phyloP scores from a whole-genome alignment of 306 rosid species.

The Adenanthera pavonina region DNA sequence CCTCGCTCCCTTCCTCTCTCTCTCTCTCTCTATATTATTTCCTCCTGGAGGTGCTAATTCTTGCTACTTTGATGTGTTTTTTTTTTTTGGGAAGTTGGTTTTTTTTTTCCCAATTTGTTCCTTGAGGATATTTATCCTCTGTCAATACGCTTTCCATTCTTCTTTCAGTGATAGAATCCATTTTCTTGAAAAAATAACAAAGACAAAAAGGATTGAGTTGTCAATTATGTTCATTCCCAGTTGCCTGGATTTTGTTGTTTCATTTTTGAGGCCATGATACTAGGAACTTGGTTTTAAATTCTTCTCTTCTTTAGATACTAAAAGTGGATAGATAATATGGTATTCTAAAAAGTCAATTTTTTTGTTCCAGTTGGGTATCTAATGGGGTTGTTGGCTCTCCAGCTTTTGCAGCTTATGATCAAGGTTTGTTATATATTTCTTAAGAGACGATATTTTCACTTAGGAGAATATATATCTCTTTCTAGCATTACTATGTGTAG shows the following conservation, averaged over 20 bases:
- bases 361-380: slow-evolving; percentile 84
- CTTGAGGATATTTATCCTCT: background rate
- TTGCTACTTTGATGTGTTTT: background rate
- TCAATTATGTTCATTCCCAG: background rate
- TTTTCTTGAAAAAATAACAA: background rate
- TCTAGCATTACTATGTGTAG: slow-evolving; percentile 21
- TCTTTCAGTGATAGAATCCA: background rate
- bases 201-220: background rate
- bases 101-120: background rate
- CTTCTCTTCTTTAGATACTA: background rate
- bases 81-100: background rate
- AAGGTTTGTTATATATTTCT: slow-evolving; percentile 65
- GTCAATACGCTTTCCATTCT: background rate
- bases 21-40: background rate
- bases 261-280: slow-evolving; percentile 6
- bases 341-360: slow-evolving; percentile 13
- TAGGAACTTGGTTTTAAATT: background rate
- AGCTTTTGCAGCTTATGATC: slow-evolving; percentile 98
- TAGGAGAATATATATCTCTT: background rate
- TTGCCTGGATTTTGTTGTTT: background rate
- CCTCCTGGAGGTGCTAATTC: background rate
- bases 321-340: background rate
- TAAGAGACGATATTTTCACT: slow-evolving; percentile 10
- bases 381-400: slow-evolving; percentile 99
- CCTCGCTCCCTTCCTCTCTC: background rate